Base-by-base conservation (phyloP, 129 eudicot species). In the Scalesia atractyloides region DNA sequence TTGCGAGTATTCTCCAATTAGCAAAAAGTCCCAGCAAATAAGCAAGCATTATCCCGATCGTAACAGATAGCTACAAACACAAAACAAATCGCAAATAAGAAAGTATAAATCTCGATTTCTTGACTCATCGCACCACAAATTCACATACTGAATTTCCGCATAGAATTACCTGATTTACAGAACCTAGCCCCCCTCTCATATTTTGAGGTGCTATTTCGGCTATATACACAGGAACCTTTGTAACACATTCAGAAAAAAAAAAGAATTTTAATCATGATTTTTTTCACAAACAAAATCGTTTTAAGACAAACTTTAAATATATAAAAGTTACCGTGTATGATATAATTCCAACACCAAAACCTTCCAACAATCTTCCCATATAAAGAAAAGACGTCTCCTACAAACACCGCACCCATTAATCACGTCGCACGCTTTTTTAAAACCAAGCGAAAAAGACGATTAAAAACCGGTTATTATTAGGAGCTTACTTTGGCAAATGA, bases 331-430 rank as follows among this genome's bases (percentile, higher is more conserved):
- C 98, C 85, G 86, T 81, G 66, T 94, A 94, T 50, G 98, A 94
- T 70, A 94, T 86, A 57, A 94, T 86, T 34, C 98, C 98, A 37
- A 94, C 98, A 44, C 98, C 98, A 83, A 94, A 94, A 16, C 98
- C 98, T 88, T 94, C 98, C 81, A 94, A 56, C 66, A 94, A 80
- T 75, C 98, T 86, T 81, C 98, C 98, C 98, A 94, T 87, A 84
- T 87, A 94, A 26, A 94, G 87, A 86, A 94, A 94, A 3, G 98
- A 88, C 47, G 77, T 52, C 62, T 94, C 98, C 98, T 94, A 48
- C 19, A 33, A 46, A 70, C 74, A 50, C 52, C 64, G 60, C 30
- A 63, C 2, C 17, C 59, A 17, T 70, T 41, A 41, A 41, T 9
- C 46, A 41, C 46, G 6, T 41, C 46, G 46, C 11, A 1, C 44